Evolutionary conservation across 1,284 basidiomycete species (phyloP), one percentile per base, ranked within the genome.

Genomic region (Sutorius eximius): DNA sequence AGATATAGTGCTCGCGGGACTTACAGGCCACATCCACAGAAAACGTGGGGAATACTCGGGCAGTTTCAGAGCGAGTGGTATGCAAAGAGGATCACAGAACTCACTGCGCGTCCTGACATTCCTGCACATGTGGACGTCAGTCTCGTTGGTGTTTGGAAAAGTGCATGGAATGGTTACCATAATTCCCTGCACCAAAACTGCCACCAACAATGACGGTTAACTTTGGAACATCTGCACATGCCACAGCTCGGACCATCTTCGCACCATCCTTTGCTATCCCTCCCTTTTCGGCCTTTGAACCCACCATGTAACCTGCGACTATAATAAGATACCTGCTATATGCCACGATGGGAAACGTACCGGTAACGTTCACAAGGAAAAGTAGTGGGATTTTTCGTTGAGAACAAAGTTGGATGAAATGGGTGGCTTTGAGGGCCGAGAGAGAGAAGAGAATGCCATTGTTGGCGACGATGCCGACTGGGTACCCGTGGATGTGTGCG

Each of bases 201-300:
- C 95, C 95, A 37, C 95, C 95, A n/a, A 97, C 89, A 49, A 97
- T 80, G 40, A 98, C 89, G 0, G 95, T 97, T 58, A 96, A 80
- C 74, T 98, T 98, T 27, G 95, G 94, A 13, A 97, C 94, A 62
- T 95, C 87, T 44, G 93, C 91, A 68, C 92, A 93, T 1, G 95
- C 95, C 11, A 98, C 95, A 1, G 95, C 95, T 52, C 95, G 85
- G 56, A 98, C 95, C 93, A 98, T 96, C 81, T 98, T 98, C 16
- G 95, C 95, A 30, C 95, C 95, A 68, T 98, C 94, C 74, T 97
- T 97, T 15, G 95, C 95, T 62, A 98, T 98, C 2, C 95, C 95
- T n/a, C 91, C 91, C 59, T 83, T 83, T 75, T 97, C 94, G 27
- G 94, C 94, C 64, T 94, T 95, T 34, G 92, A 93, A 16, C 93